These are phyloP conservation scores for Trichomonascaceae sp. DNA, from an alignment of 1,139 yeast genomes.

Conservation along the genomic window DNA sequence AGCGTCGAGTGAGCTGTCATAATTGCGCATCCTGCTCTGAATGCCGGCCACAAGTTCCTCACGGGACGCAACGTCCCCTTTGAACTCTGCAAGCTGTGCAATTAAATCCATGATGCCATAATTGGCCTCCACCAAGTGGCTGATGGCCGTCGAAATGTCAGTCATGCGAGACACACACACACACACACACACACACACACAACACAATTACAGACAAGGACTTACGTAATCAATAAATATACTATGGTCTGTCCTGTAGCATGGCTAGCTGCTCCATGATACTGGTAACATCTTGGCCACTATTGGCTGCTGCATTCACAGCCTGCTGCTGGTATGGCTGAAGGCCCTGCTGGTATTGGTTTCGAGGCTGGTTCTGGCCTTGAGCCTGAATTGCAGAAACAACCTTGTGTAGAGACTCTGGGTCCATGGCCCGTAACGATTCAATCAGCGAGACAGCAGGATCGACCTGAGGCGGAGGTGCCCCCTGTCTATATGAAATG, in stretches of 20 bases:
- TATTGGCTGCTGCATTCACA: conserved; percentile 3
- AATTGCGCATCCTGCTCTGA: conserved; percentile 17
- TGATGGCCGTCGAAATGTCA: neutral
- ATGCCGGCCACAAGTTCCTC: conserved; percentile 19
- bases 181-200: too few species aligned
- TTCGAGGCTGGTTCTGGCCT: conserved; percentile 13
- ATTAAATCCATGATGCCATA: conserved; percentile 14
- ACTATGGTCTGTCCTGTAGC: conserved; percentile 9
- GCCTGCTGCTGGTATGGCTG: conserved; percentile 2
- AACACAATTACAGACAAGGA: too few species aligned
- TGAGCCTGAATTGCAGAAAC: conserved; percentile 20
- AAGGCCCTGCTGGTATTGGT: conserved; percentile 10
- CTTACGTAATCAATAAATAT: neutral
- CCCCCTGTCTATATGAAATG: neutral
- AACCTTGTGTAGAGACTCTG: conserved; percentile 20
- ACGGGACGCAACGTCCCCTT: conserved; percentile 12
- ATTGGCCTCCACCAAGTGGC: conserved; percentile 6
- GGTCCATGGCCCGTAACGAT: conserved; percentile 21
- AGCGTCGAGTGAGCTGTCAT: conserved; percentile 15
- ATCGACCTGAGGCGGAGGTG: neutral
- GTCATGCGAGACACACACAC: too few species aligned
- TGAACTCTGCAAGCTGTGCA: conserved; percentile 11
- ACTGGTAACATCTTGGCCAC: conserved; percentile 15
- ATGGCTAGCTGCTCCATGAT: conserved; percentile 21
- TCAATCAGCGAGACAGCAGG: conserved; percentile 13